Evolutionary conservation across 176 grass and related monocot genomes (phyloP).

Genomic region (Carex parvula): DNA sequence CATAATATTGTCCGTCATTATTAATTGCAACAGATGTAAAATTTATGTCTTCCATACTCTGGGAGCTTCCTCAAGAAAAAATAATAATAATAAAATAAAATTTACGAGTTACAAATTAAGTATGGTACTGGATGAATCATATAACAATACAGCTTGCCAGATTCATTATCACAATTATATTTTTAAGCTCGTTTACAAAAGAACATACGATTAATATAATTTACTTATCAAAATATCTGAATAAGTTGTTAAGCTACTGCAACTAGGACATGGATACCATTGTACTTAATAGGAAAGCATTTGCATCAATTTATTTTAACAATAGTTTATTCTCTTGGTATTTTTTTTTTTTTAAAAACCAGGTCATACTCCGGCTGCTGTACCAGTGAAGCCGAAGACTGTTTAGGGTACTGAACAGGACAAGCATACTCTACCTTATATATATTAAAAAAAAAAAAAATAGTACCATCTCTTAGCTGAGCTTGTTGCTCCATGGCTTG

Average conservation of each 20-base stretch:
- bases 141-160: neutral
- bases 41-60: neutral
- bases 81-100: neutral
- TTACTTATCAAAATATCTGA: neutral
- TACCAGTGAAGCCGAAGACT: neutral
- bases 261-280: neutral
- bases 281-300: neutral
- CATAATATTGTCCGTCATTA: neutral
- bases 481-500: conserved; percentile 97
- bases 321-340: neutral
- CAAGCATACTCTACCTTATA: neutral
- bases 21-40: neutral
- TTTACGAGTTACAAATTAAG: neutral
- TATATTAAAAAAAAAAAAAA: neutral
- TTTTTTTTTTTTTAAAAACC: neutral
- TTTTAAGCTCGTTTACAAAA: neutral
- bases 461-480: conserved; percentile 90
- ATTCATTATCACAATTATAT: neutral
- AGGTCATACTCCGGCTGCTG: neutral
- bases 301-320: neutral
- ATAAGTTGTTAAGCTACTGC: neutral
- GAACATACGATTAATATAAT: neutral
- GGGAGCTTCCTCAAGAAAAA: neutral
- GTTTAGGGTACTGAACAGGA: neutral
- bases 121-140: neutral